Percentiles rank a stretch among this genome's conserved stretches.
phyloP scores from a whole-genome alignment of 305 asterid genomes.

The Fraxinus latifolia region DNA sequence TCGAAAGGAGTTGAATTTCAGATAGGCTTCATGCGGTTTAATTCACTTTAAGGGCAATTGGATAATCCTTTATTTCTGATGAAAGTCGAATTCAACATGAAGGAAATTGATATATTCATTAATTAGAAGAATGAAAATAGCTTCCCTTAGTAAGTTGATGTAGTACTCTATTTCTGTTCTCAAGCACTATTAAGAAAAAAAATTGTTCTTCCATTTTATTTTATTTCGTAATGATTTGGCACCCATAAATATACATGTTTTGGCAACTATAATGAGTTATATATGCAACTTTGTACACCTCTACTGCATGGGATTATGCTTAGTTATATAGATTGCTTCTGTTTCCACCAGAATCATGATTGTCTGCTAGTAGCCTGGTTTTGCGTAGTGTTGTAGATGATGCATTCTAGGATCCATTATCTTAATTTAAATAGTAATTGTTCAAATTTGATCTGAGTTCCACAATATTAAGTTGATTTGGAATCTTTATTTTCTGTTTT shows the following conservation, averaged over 20 bases:
- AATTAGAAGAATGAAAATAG: background rate
- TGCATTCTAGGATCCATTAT: slow-evolving; percentile 17
- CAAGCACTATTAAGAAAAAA: slow-evolving; percentile 7
- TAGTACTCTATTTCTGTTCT: slow-evolving; percentile 9
- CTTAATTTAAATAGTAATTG: slow-evolving; percentile 14
- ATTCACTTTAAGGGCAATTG: background rate
- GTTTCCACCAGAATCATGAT: slow-evolving; percentile 7
- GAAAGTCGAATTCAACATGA: background rate
- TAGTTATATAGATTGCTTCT: background rate
- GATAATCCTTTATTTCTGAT: background rate
- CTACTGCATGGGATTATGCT: background rate
- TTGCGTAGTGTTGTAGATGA: too few relatives aligned
- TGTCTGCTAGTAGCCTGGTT: background rate
- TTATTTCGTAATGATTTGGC: background rate
- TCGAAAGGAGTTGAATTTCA: background rate
- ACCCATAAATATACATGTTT: background rate
- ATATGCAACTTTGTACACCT: slow-evolving; percentile 10
- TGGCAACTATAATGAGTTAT: background rate
- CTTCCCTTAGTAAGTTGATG: background rate
- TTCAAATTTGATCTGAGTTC: background rate
- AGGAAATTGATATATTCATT: background rate
- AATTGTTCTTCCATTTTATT: background rate
- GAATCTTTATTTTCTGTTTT: slow-evolving; percentile 13
- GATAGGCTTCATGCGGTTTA: slow-evolving; percentile 1
- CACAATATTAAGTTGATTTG: slow-evolving; percentile 17